Conservation (phyloP, 345 rosid genomes). For the thale cress (Arabidopsis thaliana) region TAIR10.1 NC_003076.8:7441501-7442000, state of each 20-base stretch:
- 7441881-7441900: constrained; percentile 78
- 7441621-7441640: constrained; percentile 14
- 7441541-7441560: constrained; percentile 1
- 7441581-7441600: not conserved
- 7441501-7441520: constrained; percentile 4
- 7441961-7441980: constrained; percentile 59
- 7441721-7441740: constrained; percentile 60
- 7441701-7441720: constrained; percentile 16
- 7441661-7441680: constrained; percentile 8
- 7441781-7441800: constrained; percentile 61
- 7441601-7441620: constrained; percentile 9
- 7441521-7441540: constrained; percentile 11
- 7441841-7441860: constrained; percentile 90
- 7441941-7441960: constrained; percentile 75
- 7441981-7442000: constrained; percentile 56
- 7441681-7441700: constrained; percentile 9
- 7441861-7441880: constrained; percentile 95
- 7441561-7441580: not conserved
- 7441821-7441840: constrained; percentile 76
- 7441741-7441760: constrained; percentile 68
- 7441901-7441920: constrained; percentile 72
- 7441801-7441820: constrained; percentile 65
- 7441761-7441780: constrained; percentile 69
- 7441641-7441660: constrained; percentile 6
- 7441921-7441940: constrained; percentile 57